Percentiles rank a stretch among this genome's conserved stretches.
These are phyloP conservation scores for Boletus rubroflammeus DNA, from an alignment of 768 basidiomycete species.

Conservation along the genomic window DNA sequence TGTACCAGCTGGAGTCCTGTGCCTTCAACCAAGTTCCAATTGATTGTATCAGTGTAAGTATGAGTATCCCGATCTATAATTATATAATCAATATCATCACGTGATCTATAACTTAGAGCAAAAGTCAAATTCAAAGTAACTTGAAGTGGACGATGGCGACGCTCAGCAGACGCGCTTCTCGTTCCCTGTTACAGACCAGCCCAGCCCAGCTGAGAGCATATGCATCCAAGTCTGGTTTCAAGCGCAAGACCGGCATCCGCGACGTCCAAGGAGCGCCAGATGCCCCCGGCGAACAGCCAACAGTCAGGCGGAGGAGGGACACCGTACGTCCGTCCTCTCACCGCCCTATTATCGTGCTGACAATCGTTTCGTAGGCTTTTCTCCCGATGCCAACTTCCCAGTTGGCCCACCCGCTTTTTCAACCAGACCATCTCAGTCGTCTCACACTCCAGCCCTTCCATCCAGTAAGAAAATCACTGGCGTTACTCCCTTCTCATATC, in stretches of 20 bases:
- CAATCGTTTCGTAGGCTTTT: conserved; percentile 35
- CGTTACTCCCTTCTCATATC: not conserved
- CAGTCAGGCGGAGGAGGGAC: conserved; percentile 24
- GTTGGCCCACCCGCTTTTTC: conserved; percentile 41
- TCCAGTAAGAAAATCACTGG: conserved; percentile 34
- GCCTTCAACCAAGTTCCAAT: not conserved
- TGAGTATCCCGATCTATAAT: not conserved
- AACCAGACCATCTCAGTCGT: conserved; percentile 33
- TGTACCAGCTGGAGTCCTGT: not conserved
- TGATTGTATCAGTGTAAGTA: not conserved
- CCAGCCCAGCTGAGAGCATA: conserved; percentile 8
- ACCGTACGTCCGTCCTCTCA: conserved; percentile 8
- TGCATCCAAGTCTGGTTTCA: conserved; percentile 20
- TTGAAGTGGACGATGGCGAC: conserved; percentile 10
- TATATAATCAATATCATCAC: conserved; percentile 3
- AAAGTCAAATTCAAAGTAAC: not conserved
- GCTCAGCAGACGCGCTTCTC: conserved; percentile 13
- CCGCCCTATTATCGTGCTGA: not conserved
- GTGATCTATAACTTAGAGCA: not conserved
- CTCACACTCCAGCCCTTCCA: conserved; percentile 42
- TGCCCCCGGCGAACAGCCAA: conserved; percentile 17
- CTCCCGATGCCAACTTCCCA: conserved; percentile 37
- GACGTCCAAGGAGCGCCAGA: conserved; percentile 11
- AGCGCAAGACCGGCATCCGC: conserved; percentile 18
- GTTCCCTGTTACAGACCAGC: not conserved